These are phyloP conservation scores for Priceomyces medius DNA, from an alignment of 805 yeast species.

Conservation along the genomic window DNA sequence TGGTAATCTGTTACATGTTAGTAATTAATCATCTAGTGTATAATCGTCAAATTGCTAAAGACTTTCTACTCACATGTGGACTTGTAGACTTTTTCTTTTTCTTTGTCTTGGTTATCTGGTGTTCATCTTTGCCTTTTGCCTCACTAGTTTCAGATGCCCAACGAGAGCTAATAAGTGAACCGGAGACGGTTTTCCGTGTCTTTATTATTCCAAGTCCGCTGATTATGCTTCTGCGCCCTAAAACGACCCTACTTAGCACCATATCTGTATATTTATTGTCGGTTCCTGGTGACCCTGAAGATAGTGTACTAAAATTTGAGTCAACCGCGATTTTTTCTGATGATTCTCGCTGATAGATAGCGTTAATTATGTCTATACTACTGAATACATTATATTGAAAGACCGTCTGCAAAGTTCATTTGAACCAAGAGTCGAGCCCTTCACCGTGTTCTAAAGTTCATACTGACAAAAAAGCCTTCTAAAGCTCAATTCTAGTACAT, in stretches of 20 bases:
- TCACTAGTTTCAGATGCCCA: not conserved
- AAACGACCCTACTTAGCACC: not conserved
- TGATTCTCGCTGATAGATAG: too few relatives aligned
- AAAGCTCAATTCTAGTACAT: too few relatives aligned
- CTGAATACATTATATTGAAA: too few relatives aligned
- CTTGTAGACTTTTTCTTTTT: not conserved
- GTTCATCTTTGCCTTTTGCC: not conserved
- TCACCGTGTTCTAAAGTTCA: too few relatives aligned
- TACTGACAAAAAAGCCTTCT: too few relatives aligned
- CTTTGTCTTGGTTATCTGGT: not conserved
- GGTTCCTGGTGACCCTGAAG: too few relatives aligned
- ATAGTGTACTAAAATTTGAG: too few relatives aligned
- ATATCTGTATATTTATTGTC: too few relatives aligned
- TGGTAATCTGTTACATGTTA: conserved; percentile 8
- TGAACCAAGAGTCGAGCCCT: too few relatives aligned
- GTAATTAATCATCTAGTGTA: not conserved
- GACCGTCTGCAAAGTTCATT: too few relatives aligned
- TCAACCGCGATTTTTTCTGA: too few relatives aligned
- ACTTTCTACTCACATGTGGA: not conserved
- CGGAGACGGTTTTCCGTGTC: not conserved
- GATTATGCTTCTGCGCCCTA: not conserved
- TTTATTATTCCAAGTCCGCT: not conserved
- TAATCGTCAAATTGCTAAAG: not conserved
- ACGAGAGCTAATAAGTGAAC: not conserved
- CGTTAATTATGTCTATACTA: too few relatives aligned